Evolutionary conservation across 345 rosid genomes (phyloP), one percentile per base, ranked within the genome.

Genomic region (Durio zibethinus): DNA sequence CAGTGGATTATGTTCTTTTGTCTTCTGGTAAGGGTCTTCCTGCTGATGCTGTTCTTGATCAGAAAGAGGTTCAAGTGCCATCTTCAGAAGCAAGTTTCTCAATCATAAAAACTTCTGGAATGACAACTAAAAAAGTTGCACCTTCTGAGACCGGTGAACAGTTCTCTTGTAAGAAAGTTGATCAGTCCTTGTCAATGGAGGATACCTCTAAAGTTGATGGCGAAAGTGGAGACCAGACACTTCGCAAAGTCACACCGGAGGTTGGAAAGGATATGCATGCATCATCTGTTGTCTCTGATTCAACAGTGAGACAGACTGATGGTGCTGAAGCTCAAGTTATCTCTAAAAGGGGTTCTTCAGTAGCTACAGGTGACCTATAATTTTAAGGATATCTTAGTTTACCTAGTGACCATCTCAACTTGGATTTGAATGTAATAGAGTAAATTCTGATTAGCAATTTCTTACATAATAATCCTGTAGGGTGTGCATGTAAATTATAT

Each of bases 321-420:
- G 83, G 61, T 64, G 76, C 77, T 74, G 76, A 72, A 80, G 81
- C 59, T 63, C 47, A 75, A 33, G 74, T 57, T 77, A 29, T 79
- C 43, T 75, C 65, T 61, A 76, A 76, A 65, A 80, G 77, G 70
- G 80, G 75, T 74, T 76, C 76, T 35, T 65, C 74, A 52, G 75
- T 77, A 12, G 80, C 64, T 75, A 74, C 87, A 80, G 97, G 94
- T 93, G 81, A 83, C 68, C 47, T 73, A 54, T 72, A 33, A 40
- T 45, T 66, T 12, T 18, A 18, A 18, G 56, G 1, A 61, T 48
- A 71, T 62, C 12, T 75, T 63, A 20, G 42, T 42, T 77, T 67
- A 18, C 27, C 48, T 76, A 31, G 42, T 36, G 14, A 16, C 68
- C 20, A 31, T 52, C 31, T 72, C 45, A 52, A 5, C 43, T 50